Base-by-base conservation (phyloP, 495 filamentous ascomycete genomes). In the Penicillium antarcticum region DNA sequence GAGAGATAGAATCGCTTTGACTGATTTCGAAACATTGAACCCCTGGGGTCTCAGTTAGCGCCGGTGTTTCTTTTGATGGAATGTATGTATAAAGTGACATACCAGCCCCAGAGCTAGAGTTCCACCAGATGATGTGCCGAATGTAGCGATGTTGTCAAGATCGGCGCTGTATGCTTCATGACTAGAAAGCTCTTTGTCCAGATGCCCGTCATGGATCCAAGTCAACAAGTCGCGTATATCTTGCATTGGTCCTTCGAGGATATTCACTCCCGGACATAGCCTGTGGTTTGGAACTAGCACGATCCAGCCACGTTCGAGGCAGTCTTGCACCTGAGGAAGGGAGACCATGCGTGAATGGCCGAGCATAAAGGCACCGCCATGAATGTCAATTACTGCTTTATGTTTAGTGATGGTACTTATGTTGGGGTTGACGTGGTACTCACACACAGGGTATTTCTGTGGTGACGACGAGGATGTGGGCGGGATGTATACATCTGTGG, bases 311-410 rank as follows among this genome's bases (percentile, higher is more conserved):
- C 69, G 66, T 7, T 51, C 34, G 4, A 72, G 67, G 36, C 69
- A 72, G 48, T 69, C 67, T 16, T 60, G 47, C 9, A 72, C 53
- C 40, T 69, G 63, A 5, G 61, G 54, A 8, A 63, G 45, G 19
- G 59, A 68, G 43, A 70, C 60, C 63, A 70, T 67, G 11, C 61
- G 40, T 2, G 62, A 64, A 48, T 67, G 58, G 38, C 66, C 67
- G 23, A 70, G 65, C 65, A 72, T 72, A 50, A 72, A 72, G 24
- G 63, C 66, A 29, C 69, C 69, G 42, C 67, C 67, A 57, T 72
- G 69, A 42, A 73, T 71, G 42, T 65, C 53, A 35, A 73, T 69
- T 21, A 73, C 69, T 69, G 31, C 4, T 38, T 32, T 35, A 29
- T 13, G 5, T 29, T 49, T 33, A 37, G 23, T 34, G 11, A 3